Evolutionary conservation across 352 stramenopile genomes (phyloP).

Genomic region (Phytophthora pinifolia): DNA sequence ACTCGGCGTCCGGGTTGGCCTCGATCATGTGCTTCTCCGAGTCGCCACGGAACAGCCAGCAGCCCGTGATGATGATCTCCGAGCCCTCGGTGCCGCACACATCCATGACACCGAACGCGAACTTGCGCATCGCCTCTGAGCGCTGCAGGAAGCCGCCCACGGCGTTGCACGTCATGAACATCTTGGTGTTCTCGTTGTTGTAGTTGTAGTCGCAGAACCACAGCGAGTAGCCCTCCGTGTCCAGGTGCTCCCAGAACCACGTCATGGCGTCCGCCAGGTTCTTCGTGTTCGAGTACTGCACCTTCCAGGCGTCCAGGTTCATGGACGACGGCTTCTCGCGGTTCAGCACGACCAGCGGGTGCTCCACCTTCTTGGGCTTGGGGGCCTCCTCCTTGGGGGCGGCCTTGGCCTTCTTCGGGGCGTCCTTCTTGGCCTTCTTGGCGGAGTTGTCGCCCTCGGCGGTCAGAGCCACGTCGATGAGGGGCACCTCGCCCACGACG

Average conservation of each 20-base stretch:
- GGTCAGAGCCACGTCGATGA: constrained; percentile 74
- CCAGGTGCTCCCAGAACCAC: constrained; percentile 91
- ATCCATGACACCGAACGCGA: constrained; percentile 89
- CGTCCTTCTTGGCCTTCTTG: constrained; percentile 35
- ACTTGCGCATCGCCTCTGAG: constrained; percentile 92
- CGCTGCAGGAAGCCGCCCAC: constrained; percentile 92
- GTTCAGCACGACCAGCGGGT: constrained; percentile 89
- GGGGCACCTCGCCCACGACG: constrained; percentile 89
- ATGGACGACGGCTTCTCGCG: constrained; percentile 79
- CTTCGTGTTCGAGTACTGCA: constrained; percentile 91
- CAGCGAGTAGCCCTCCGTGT: constrained; percentile 88
- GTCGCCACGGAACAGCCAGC: constrained; percentile 91
- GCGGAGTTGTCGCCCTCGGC: constrained; percentile 58
- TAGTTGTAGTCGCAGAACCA: constrained; percentile 95
- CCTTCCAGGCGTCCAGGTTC: constrained; percentile 91
- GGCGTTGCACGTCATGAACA: constrained; percentile 94
- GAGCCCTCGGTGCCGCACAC: constrained; percentile 61
- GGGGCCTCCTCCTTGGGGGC: constrained; percentile 40
- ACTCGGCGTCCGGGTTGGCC: constrained; percentile 92
- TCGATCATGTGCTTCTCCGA: constrained; percentile 87
- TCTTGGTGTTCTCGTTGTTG: constrained; percentile 92
- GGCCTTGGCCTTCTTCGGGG: constrained; percentile 51
- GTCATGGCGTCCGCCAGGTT: constrained; percentile 86
- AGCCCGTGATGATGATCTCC: constrained; percentile 88
- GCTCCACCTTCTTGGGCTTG: constrained; percentile 80